Evolutionary conservation across 768 basidiomycete genomes (phyloP), one percentile per base, ranked within the genome.

Genomic region (Termitomyces sp.): DNA sequence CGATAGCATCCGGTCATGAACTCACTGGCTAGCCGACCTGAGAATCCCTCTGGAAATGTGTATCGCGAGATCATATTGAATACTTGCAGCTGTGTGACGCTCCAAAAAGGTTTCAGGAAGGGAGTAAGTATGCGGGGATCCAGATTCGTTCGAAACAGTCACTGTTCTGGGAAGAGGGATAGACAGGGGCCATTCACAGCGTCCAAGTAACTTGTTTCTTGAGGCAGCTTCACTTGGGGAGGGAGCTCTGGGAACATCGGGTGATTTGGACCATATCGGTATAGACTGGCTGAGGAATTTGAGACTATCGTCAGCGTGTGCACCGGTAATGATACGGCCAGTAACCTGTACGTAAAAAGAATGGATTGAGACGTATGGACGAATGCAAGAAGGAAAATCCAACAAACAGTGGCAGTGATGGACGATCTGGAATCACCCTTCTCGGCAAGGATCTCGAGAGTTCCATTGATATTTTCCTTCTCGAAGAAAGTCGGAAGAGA

Each of bases 91-190:
- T 8, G 76, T 78, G 51, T 76, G 75, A 2, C 79, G 77, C 64
- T 82, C 81, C 55, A 80, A 65, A 62, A 82, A 81, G 0, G 81
- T 81, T 64, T 82, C 81, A 5, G 81, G 81, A 28, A 81, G 72
- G 45, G 72, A 70, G 65, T 69, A 81, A 16, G 70, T 66, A 34
- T 75, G 70, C 57, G 68, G 63, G 12, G 74, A 75, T 26, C 76
- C 75, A 8, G 72, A 64, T 15, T 68, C 69, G 20, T 72, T 70
- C 12, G 75, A 72, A 47, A 77, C 61, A 51, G 70, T 72, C n/a
- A 78, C 75, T 24, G 73, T 72, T 46, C 73, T 70, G 1, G 79
- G 76, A 45, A 82, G 67, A 8, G 76, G 62, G 39, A 82, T 78
- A 4, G 79, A 79, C 57, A 82, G 65, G 0, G 78, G 75, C 79